Conservation (phyloP, 345 rosid genomes). For the Salix viminalis region DNA sequence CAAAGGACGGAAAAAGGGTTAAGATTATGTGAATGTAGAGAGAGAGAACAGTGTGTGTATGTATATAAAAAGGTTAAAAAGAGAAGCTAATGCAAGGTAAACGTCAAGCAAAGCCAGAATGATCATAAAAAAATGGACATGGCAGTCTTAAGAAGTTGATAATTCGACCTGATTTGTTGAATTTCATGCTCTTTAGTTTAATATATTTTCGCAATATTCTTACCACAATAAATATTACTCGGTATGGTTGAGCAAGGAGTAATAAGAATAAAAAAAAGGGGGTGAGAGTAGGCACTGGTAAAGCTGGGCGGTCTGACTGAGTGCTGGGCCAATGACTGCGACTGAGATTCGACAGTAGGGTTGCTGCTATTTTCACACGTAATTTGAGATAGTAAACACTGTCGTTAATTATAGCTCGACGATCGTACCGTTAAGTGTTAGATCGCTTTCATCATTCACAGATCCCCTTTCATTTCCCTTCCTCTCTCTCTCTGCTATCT, state of each 20-base stretch:
- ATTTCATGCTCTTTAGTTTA: too few species aligned
- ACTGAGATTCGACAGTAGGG: conserved; percentile 22
- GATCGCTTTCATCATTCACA: conserved; percentile 31
- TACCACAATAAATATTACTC: not conserved
- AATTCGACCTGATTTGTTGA: not conserved
- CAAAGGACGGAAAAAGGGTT: conserved; percentile 8
- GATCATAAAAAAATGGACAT: too few species aligned
- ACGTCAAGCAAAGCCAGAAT: not conserved
- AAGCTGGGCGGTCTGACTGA: not conserved
- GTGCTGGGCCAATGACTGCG: conserved; percentile 9
- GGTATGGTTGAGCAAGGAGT: not conserved
- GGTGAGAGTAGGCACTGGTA: not conserved
- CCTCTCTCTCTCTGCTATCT: not conserved
- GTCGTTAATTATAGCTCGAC: too few species aligned
- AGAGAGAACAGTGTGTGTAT: too few species aligned
- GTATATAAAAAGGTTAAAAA: too few species aligned
- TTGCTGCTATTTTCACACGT: not conserved
- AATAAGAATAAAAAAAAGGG: not conserved
- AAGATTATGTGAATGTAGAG: not conserved
- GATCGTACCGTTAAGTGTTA: conserved; percentile 12
- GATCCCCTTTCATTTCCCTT: conserved; percentile 4
- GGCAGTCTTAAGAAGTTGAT: not conserved
- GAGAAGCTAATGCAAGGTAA: not conserved
- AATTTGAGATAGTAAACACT: not conserved
- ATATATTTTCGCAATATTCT: too few species aligned